Conservation (phyloP, 352 stramenopile species). For the Globisporangium yorkense region DNA sequence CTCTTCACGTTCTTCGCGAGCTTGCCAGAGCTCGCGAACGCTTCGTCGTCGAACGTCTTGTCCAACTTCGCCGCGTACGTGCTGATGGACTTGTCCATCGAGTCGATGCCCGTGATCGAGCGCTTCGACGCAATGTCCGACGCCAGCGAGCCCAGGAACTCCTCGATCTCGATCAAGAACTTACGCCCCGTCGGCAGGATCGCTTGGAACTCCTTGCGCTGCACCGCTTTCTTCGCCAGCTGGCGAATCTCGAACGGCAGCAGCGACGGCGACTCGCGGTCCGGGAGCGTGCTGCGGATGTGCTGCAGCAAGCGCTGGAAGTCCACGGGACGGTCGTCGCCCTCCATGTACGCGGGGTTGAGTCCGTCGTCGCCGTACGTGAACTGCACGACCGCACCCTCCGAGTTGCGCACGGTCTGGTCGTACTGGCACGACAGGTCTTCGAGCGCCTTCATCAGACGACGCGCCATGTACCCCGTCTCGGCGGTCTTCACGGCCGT, state of each 20-base stretch:
- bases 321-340: conserved; percentile 93
- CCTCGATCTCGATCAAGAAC: conserved; percentile 87
- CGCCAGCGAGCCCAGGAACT: conserved; percentile 72
- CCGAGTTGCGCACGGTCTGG: conserved; percentile 85
- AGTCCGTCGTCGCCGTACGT: conserved; percentile 99
- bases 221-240: conserved; percentile 81
- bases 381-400: conserved; percentile 96
- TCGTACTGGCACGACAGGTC: conserved; percentile 96
- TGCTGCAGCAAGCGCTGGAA: conserved; percentile 92
- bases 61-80: conserved; percentile 70
- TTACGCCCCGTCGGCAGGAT: conserved; percentile 87
- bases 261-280: conserved; percentile 62
- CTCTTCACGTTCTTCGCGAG: conserved; percentile 16
- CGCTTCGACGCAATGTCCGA: conserved; percentile 54
- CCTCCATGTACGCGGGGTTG: conserved; percentile 96
- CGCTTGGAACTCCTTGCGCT: conserved; percentile 67
- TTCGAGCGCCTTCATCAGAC: conserved; percentile 98
- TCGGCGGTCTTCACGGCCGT: conserved; percentile 99
- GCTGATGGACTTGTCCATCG: conserved; percentile 54
- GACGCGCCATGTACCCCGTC: conserved; percentile 99
- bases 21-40: conserved; percentile 17
- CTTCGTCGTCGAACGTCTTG: conserved; percentile 57
- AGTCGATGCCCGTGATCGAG: conserved; percentile 44
- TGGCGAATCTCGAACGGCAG: conserved; percentile 78
- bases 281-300: conserved; percentile 79